Conservation (phyloP, 1,284 basidiomycete genomes). For the Volvariella volvacea region DNA sequence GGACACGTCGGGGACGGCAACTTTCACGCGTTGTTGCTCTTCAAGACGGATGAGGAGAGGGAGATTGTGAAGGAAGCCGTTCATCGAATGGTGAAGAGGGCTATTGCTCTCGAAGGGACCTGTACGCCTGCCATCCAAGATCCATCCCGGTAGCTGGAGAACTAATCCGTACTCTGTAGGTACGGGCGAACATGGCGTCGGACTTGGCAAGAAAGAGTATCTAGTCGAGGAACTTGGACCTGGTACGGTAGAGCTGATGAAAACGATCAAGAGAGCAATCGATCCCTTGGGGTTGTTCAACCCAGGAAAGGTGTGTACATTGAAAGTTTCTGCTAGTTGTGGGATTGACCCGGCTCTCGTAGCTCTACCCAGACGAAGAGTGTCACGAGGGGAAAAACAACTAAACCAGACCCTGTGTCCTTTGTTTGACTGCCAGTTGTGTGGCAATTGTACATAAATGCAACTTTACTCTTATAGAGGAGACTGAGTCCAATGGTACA, state of each 20-base stretch:
- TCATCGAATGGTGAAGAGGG: constrained; percentile 64
- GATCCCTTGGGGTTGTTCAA: constrained; percentile 80
- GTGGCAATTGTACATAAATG: no score
- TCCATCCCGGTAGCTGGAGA: not conserved
- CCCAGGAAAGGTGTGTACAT: constrained; percentile 64
- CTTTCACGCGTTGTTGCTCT: constrained; percentile 52
- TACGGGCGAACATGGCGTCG: constrained; percentile 86
- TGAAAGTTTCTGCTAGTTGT: no score
- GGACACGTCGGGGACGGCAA: constrained; percentile 86
- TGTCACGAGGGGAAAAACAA: no score
- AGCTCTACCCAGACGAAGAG: no score
- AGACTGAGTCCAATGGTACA: no score
- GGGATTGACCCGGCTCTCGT: no score
- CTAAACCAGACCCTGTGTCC: no score
- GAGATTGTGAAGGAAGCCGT: constrained; percentile 45
- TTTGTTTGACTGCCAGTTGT: no score
- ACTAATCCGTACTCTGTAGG: constrained; percentile 26
- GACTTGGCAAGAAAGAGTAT: constrained; percentile 76
- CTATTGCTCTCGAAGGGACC: constrained; percentile 72
- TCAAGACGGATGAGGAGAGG: constrained; percentile 56
- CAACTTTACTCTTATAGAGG: no score
- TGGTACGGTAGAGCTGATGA: constrained; percentile 83
- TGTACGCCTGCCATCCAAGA: constrained; percentile 33
- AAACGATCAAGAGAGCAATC: constrained; percentile 68
- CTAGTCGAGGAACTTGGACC: constrained; percentile 73